Evolutionary conservation across 495 filamentous ascomycete species (phyloP), one percentile per base, ranked within the genome.

Genomic region (Neurospora sp.): DNA sequence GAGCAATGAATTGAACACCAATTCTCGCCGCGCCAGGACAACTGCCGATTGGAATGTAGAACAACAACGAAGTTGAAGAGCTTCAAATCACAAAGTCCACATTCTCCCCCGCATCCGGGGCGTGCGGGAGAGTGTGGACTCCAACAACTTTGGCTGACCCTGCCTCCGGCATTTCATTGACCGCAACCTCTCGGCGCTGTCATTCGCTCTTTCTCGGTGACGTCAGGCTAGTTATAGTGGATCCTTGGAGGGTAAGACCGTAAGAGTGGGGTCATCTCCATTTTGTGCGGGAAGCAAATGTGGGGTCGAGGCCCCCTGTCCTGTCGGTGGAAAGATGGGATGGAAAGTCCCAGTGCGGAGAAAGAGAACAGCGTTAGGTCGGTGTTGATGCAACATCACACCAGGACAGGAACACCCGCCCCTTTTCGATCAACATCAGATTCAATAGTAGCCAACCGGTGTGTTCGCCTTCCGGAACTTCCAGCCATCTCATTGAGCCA

Each of bases 101-200:
- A 66, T 66, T 62, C 54, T 35, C 27, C 54, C 76, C 76, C 76
- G 76, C 75, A 76, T 74, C 75, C 54, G 54, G 54, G 27, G 54
- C 20, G 46, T 23, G 18, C 7, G 41, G 16, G 6, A 16, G 39
- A 41, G 18, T n/a, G 18, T 27, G 5, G 12, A 66, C 54, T 66
- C 54, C 54, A 31, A 31, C 14, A 35, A 9, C 2, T 35, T 7
- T 66, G 27, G 54, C 23, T 66, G 27, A 66, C 54, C 54, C 27
- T 73, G 35, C 39, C 71, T 60, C 71, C 71, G 76, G 46, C 74
- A 72, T 73, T 75, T 72, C 49, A 70, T 74, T 69, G 70, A 40
- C 70, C 66, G 66, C 41, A 66, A 69, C 18, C 41, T 20, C 18
- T 23, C 35, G 37, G 31, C 74, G 20, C 71, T 49, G 71, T 71